Percentiles rank a stretch among this genome's conserved stretches.
These are phyloP conservation scores for Phytophthora syringae DNA, from an alignment of 352 stramenopile species.

Conservation along the genomic window DNA sequence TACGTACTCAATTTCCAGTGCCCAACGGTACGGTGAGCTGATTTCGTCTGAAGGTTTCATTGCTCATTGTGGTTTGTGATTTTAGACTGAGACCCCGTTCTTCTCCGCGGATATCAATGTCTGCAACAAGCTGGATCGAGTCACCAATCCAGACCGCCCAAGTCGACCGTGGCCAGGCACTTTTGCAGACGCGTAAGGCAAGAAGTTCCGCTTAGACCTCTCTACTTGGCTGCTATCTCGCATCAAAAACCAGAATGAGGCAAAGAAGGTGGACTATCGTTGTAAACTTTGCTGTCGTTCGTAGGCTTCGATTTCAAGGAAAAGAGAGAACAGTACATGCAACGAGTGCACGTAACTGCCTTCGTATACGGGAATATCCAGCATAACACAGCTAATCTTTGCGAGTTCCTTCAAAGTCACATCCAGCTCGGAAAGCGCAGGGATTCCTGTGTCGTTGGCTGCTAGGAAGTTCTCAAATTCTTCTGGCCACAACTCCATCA, in stretches of 20 bases:
- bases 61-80: background rate
- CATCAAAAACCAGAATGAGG: constrained; percentile 13
- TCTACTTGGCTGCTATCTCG: constrained; percentile 1
- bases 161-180: constrained; percentile 74
- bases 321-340: constrained; percentile 93
- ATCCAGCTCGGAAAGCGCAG: constrained; percentile 68
- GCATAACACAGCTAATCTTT: constrained; percentile 84
- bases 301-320: constrained; percentile 74
- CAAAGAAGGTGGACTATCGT: constrained; percentile 27
- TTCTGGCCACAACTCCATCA: constrained; percentile 93
- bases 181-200: constrained; percentile 60
- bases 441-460: constrained; percentile 21
- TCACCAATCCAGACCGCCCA: constrained; percentile 68
- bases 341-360: constrained; percentile 86
- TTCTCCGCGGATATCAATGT: constrained; percentile 73
- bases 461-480: constrained; percentile 80
- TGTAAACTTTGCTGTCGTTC: constrained; percentile 44
- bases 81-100: constrained; percentile 69
- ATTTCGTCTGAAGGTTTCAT: background rate
- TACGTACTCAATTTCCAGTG: constrained; percentile 90
- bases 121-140: constrained; percentile 84
- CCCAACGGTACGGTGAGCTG: constrained; percentile 47
- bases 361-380: constrained; percentile 93
- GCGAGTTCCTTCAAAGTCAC: constrained; percentile 87
- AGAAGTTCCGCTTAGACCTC: background rate